Conservation (phyloP, 345 rosid species). For the Acer yangbiense region DNA sequence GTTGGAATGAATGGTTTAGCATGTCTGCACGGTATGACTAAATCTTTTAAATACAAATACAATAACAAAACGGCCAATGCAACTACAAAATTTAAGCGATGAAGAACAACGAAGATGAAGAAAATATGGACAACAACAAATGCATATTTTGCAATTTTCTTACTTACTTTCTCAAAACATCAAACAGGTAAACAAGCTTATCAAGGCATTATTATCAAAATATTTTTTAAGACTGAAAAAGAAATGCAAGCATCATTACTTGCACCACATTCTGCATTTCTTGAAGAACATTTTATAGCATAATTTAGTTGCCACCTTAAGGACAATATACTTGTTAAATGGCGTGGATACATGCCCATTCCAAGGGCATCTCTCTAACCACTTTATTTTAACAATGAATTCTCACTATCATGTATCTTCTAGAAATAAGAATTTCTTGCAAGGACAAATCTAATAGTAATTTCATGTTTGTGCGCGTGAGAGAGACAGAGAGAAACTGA, state of each 20-base stretch:
- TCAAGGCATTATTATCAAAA: neutral
- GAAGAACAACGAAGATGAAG: neutral
- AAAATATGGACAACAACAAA: neutral
- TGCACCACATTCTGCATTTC: neutral
- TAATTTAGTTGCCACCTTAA: neutral
- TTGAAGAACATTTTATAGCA: neutral
- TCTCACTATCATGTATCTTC: neutral
- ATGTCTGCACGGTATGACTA: constrained; percentile 58
- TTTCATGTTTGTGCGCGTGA: neutral
- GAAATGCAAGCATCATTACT: neutral
- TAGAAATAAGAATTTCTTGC: neutral
- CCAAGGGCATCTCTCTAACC: neutral
- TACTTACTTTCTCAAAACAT: neutral
- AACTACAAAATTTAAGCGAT: neutral
- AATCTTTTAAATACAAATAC: neutral
- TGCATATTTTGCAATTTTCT: neutral
- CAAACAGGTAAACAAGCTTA: neutral
- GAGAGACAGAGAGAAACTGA: neutral
- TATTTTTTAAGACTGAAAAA: neutral
- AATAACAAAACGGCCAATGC: neutral
- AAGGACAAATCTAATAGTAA: neutral
- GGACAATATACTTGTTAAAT: neutral
- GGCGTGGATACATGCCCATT: neutral
- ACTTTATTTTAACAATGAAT: neutral
- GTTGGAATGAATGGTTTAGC: constrained; percentile 85